A percentile compares a stretch with the other conserved stretches of the same genome.
Evolutionary conservation across 345 rosid species (phyloP).

Genomic region (Cardiospermum halicacabum): DNA sequence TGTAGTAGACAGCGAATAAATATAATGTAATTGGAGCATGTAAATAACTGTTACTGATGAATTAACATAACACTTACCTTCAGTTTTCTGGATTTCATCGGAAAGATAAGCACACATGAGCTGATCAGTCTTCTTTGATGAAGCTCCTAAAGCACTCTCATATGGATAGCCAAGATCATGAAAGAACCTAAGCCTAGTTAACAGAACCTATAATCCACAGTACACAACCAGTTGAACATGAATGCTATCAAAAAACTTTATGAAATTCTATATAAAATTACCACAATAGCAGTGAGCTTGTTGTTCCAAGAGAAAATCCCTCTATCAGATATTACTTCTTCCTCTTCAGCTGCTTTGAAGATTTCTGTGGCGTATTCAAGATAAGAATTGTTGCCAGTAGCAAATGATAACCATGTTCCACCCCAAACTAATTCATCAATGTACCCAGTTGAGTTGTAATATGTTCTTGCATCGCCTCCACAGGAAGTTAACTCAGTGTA

Average conservation of each 20-base stretch:
- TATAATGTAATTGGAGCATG: not conserved
- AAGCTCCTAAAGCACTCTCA: conserved; percentile 26
- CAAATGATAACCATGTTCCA: conserved; percentile 57
- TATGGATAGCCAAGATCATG: conserved; percentile 48
- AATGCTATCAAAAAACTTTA: not conserved
- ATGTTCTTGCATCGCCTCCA: conserved; percentile 41
- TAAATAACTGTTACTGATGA: not conserved
- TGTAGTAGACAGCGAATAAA: not conserved
- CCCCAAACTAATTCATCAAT: conserved; percentile 57
- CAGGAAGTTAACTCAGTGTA: conserved; percentile 33
- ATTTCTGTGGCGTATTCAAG: conserved; percentile 35
- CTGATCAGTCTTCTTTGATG: conserved; percentile 28
- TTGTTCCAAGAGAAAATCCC: conserved; percentile 59
- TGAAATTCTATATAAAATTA: conserved; percentile 16
- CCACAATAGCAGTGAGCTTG: conserved; percentile 46
- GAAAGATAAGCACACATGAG: conserved; percentile 47
- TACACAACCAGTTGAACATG: not conserved
- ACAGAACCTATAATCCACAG: conserved; percentile 36
- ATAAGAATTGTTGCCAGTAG: conserved; percentile 46
- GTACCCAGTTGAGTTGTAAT: conserved; percentile 47
- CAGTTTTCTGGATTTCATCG: conserved; percentile 24
- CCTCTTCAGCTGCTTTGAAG: conserved; percentile 34
- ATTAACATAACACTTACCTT: conserved; percentile 38
- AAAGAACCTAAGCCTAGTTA: conserved; percentile 44
- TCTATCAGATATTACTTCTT: conserved; percentile 31